Evolutionary conservation across 1,139 yeast species (phyloP), one percentile per base, ranked within the genome.

Genomic region (Yamadazyma sp.): DNA sequence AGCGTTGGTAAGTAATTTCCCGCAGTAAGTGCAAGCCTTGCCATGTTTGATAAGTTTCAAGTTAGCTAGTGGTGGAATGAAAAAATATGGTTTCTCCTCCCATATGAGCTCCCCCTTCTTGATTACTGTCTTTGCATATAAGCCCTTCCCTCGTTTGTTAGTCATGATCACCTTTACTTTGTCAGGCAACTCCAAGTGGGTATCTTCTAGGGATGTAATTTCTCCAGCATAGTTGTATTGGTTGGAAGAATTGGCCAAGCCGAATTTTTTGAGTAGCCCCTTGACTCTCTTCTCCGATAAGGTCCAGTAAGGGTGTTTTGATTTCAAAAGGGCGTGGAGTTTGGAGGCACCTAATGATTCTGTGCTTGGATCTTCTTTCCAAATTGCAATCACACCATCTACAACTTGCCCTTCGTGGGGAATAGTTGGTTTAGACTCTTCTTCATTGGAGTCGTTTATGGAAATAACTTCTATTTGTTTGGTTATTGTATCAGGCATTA

Each of bases 1-100:
- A 3, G 54, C 37, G 36, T 54, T 56, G 20, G 73, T 71, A 33
- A 85, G 62, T 3, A 84, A 70, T 32, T 75, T 73, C 1, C 95
- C 90, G 65, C 97, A 90, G 52, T 76, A 75, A 1, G 90, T 72
- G 57, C 97, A 90, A 3, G 90, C 88, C 50, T 78, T 78, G 0
- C 94, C 90, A 14, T 64, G 57, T 37, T 76, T 73, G 46, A 86
- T 78, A 42, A 87, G 63, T 34, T 78, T 73, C 24, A 80, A 60
- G 45, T 83, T 76, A 13, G 86, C 92, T 50, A 86, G 69, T 1
- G 87, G 86, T 0, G 95, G 90, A 0, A 86, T 64, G 28, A 78
- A 72, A 38, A 86, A 78, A 37, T 85, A 64, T 1, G 95, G 90
- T 1, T 57, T 48, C 47, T 80, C 84, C 31, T 70, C 66, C 81